phyloP scores from a whole-genome alignment of 169 alveolate genomes.

The Toxoplasma gondii region DNA sequence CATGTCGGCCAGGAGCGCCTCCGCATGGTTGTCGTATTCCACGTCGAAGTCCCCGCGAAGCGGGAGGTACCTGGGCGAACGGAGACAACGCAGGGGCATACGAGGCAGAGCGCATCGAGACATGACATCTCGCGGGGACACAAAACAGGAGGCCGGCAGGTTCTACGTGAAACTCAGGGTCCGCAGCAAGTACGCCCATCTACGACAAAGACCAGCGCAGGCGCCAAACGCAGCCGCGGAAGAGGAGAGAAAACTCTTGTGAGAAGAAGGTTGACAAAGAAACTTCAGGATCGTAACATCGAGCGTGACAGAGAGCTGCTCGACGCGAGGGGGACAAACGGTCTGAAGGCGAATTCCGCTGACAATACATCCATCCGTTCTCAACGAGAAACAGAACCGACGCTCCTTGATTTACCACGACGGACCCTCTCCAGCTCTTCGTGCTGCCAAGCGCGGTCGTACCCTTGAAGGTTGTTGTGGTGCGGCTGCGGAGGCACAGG shows the following conservation, averaged over 20 bases:
- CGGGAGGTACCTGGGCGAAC: slow-evolving; percentile 81
- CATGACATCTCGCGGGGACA: neutral
- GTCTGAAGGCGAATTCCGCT: no score
- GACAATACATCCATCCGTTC: no score
- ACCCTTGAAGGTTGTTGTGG: slow-evolving; percentile 45
- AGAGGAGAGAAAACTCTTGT: no score
- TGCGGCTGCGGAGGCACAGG: slow-evolving; percentile 51
- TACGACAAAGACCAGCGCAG: neutral
- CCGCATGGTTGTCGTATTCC: slow-evolving; percentile 98
- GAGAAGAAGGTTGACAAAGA: no score
- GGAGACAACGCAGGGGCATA: neutral
- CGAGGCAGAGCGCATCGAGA: neutral
- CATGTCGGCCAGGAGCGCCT: slow-evolving; percentile 94
- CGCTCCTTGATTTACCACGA: no score
- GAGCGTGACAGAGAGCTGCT: no score
- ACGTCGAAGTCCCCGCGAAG: slow-evolving; percentile 97
- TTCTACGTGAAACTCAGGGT: neutral
- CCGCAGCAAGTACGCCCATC: neutral
- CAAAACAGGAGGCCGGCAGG: slow-evolving; percentile 82
- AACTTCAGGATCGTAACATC: no score
- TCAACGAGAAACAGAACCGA: no score
- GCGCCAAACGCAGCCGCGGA: no score
- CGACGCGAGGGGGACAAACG: no score
- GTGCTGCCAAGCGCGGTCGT: no score
- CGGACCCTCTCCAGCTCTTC: no score